Conservation (phyloP, 768 basidiomycete genomes). For the Rhodotorula kratochvilovae region DNA sequence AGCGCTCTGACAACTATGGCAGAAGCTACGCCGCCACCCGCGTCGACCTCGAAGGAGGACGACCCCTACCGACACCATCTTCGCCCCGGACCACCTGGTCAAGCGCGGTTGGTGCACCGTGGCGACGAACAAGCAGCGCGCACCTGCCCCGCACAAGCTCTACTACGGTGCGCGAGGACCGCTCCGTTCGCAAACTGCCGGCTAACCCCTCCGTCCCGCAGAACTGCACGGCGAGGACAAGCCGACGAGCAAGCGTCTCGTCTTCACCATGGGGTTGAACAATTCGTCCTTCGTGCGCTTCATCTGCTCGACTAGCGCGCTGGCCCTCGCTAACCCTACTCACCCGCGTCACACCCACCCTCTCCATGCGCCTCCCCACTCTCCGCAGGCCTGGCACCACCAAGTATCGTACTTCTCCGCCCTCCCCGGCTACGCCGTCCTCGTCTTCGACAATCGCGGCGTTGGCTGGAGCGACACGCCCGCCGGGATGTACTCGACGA, state of each 20-base stretch:
- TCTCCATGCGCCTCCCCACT: not conserved
- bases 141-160: not conserved
- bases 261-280: slow-evolving; percentile 34
- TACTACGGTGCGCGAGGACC: slow-evolving; percentile 20
- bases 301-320: not conserved
- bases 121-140: not conserved
- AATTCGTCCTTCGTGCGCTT: slow-evolving; percentile 22
- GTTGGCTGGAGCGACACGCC: slow-evolving; percentile 35
- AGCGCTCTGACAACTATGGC: not conserved
- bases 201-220: not conserved
- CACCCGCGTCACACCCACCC: not conserved
- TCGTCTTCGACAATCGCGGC: slow-evolving; percentile 43
- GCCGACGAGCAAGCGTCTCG: not conserved
- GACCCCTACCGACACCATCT: slow-evolving; percentile 2
- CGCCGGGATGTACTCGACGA: slow-evolving; percentile 3
- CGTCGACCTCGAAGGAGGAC: too few species aligned
- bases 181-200: not conserved
- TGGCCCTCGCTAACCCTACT: not conserved
- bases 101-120: slow-evolving; percentile 17
- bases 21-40: not conserved
- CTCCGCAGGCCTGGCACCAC: slow-evolving; percentile 31
- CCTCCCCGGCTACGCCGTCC: slow-evolving; percentile 20
- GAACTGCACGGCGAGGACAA: slow-evolving; percentile 25
- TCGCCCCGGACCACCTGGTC: slow-evolving; percentile 9
- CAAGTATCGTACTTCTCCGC: slow-evolving; percentile 32